Evolutionary conservation across 768 basidiomycete genomes (phyloP), one percentile per base, ranked within the genome.

Genomic region (Naganishia vaughanmartiniae): DNA sequence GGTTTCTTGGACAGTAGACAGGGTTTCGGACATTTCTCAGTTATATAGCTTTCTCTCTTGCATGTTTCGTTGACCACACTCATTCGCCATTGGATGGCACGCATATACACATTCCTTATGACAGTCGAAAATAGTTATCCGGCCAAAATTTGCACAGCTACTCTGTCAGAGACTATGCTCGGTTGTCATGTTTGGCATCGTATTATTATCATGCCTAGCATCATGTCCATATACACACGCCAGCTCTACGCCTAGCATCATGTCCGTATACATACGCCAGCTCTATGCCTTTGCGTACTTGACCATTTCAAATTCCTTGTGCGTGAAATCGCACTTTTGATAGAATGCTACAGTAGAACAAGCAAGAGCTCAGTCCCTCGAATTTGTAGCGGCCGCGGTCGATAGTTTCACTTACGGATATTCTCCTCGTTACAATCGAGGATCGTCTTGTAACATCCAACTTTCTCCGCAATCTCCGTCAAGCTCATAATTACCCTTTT

Each of bases 361-460:
- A 58, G 57, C 19, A 28, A n/a, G 21, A 36, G 14, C 26, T 45
- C 34, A 39, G 60, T 65, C 42, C 42, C 7, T 11, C 42, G n/a
- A n/a, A 42, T 11, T 42, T 7, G 42, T 42, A 36, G 34, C 42
- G 17, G 17, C n/a, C n/a, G 14, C 17, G 42, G 5, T 36, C 36
- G 42, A 7, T 42, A 15, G 42, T 36, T 36, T 5, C 21, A 87
- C 93, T 82, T 79, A 97, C 95, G 90, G 73, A 93, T 89, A 75
- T 99, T 99, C 66, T 85, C 84, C 72, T 92, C 87, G 78, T 86
- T 91, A 80, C 96, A 99, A 80, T 99, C 95, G 78, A 99, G 83
- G 75, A 99, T 98, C 19, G 93, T 93, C 88, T 99, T 99, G 84
- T 98, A 99, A 54, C 81, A 90, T 86, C 54, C 94, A 88, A 72